A percentile compares a stretch with the other conserved stretches of the same genome.
phyloP scores from a whole-genome alignment of 164 flowering plant genomes.

The Macadamia integrifolia region DNA sequence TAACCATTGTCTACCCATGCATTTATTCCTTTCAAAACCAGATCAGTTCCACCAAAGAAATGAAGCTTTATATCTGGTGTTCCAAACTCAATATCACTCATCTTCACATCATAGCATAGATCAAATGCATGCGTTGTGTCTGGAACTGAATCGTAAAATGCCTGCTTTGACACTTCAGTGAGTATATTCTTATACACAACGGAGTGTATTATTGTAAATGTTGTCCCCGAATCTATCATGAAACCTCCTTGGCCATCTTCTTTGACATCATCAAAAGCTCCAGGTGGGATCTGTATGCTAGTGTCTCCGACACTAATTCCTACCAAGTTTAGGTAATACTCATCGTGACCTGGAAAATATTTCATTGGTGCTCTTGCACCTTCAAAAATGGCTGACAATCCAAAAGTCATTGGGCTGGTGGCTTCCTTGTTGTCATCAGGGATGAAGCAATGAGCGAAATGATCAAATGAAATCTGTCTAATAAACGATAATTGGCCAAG shows the following conservation, averaged over 20 bases:
- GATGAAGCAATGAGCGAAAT: not conserved
- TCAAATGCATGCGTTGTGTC: not conserved
- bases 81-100: not conserved
- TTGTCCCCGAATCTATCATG: conserved; percentile 1
- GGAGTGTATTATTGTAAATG: not conserved
- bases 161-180: not conserved
- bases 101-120: not conserved
- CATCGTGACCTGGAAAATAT: not conserved
- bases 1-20: not conserved
- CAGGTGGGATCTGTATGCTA: not conserved
- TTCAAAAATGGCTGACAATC: not conserved
- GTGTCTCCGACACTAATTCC: not conserved
- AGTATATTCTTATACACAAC: not conserved
- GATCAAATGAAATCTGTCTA: not conserved
- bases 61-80: conserved; percentile 5
- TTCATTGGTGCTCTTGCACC: not conserved
- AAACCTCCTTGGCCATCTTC: not conserved
- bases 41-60: conserved; percentile 3
- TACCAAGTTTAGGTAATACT: not conserved
- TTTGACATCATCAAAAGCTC: not conserved
- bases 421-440: not conserved
- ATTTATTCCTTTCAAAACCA: not conserved
- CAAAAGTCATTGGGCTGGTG: not conserved
- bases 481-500: not conserved
- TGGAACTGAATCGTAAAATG: too few species aligned